These are phyloP conservation scores for Pythium diclinum DNA, from an alignment of 352 stramenopile species.

Conservation along the genomic window DNA sequence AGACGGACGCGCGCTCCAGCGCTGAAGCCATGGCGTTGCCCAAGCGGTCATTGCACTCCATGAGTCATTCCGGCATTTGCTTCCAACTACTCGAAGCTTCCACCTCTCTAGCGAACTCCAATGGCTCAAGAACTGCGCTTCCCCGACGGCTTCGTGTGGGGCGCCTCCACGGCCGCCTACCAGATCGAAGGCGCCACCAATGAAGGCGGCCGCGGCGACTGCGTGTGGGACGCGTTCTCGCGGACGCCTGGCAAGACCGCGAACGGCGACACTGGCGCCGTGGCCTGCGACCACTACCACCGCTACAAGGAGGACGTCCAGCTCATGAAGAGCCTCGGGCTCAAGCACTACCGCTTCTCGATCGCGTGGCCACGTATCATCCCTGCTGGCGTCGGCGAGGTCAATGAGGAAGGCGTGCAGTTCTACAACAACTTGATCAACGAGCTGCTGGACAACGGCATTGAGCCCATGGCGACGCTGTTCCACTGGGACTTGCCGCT, in stretches of 20 bases:
- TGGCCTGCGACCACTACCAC: slow-evolving; percentile 93
- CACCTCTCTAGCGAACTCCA: not conserved
- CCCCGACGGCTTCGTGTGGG: slow-evolving; percentile 74
- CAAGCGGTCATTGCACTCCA: no score
- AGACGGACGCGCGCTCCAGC: no score
- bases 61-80: not conserved
- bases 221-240: slow-evolving; percentile 92
- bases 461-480: slow-evolving; percentile 89
- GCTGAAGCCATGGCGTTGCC: not conserved
- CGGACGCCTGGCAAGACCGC: slow-evolving; percentile 48
- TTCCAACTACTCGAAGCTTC: not conserved
- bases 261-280: slow-evolving; percentile 48
- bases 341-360: slow-evolving; percentile 92
- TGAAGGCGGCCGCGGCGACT: slow-evolving; percentile 76
- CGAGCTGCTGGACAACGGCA: slow-evolving; percentile 58
- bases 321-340: slow-evolving; percentile 84
- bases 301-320: slow-evolving; percentile 86
- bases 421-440: slow-evolving; percentile 93
- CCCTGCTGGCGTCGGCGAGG: slow-evolving; percentile 30
- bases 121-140: slow-evolving; percentile 33
- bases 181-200: slow-evolving; percentile 90
- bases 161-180: slow-evolving; percentile 85
- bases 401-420: slow-evolving; percentile 76
- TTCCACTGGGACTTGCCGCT: slow-evolving; percentile 96
- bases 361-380: slow-evolving; percentile 92